A percentile compares a stretch with the other conserved stretches of the same genome.
These are phyloP conservation scores for Seiridium unicorne DNA, from an alignment of 2,329 filamentous ascomycete genomes.

Conservation along the genomic window DNA sequence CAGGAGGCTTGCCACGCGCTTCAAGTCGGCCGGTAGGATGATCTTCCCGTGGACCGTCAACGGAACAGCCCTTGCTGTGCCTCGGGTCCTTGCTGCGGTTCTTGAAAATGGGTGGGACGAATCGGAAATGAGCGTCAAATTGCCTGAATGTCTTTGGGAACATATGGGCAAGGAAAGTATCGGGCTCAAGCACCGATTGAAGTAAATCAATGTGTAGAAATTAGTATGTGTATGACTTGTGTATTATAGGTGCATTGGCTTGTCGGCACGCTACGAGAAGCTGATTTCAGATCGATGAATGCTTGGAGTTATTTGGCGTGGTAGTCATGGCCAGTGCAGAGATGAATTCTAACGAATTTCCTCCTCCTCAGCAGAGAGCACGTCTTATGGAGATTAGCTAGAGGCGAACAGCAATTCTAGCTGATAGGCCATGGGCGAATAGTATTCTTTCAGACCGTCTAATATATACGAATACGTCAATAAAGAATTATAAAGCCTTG, in stretches of 20 bases:
- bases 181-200: constrained; percentile 33
- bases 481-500: too few species aligned
- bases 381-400: too few species aligned
- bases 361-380: too few species aligned
- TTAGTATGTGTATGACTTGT: not conserved
- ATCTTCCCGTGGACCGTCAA: constrained; percentile 88
- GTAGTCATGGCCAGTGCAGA: too few species aligned
- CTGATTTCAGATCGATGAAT: not conserved
- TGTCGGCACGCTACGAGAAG: not conserved
- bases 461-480: too few species aligned
- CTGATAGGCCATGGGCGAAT: too few species aligned
- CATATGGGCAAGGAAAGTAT: constrained; percentile 81
- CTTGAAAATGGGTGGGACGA: constrained; percentile 91
- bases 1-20: constrained; percentile 73
- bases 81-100: constrained; percentile 82
- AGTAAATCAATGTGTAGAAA: not conserved
- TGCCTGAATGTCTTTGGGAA: constrained; percentile 76
- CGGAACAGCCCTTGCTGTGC: constrained; percentile 89
- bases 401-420: too few species aligned
- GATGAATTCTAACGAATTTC: too few species aligned
- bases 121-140: constrained; percentile 58
- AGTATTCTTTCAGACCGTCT: too few species aligned
- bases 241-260: not conserved
- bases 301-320: too few species aligned
- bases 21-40: constrained; percentile 57